Conservation (phyloP, 2,329 filamentous ascomycete genomes). For the Cytospora chrysosperma region DNA sequence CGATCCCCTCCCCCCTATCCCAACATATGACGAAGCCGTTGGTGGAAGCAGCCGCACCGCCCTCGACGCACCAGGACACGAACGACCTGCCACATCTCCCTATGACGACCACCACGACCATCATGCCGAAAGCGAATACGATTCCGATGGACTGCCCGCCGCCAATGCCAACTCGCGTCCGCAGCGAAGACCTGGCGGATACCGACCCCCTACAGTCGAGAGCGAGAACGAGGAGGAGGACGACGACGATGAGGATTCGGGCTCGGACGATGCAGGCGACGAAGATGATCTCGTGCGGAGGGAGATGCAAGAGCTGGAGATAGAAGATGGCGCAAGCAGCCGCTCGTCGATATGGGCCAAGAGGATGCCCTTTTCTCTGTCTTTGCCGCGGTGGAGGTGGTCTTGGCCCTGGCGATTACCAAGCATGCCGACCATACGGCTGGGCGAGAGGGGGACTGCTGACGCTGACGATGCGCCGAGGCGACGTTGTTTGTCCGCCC, state of each 20-base stretch:
- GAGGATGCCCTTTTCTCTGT: slow-evolving; percentile 52
- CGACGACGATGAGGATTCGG: slow-evolving; percentile 46
- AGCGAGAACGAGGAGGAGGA: slow-evolving; percentile 65
- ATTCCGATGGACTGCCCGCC: slow-evolving; percentile 72
- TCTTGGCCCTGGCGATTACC: slow-evolving; percentile 55
- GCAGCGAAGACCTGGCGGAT: slow-evolving; percentile 52
- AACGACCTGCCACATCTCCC: slow-evolving; percentile 50
- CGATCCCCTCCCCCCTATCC: slow-evolving; percentile 70
- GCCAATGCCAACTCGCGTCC: slow-evolving; percentile 33
- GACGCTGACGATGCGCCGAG: slow-evolving; percentile 27
- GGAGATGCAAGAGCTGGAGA: slow-evolving; percentile 87
- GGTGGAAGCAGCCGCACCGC: slow-evolving; percentile 52
- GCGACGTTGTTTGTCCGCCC: slow-evolving; percentile 34
- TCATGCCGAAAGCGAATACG: slow-evolving; percentile 51
- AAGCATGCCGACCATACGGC: slow-evolving; percentile 44
- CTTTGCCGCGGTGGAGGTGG: slow-evolving; percentile 55
- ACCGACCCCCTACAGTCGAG: slow-evolving; percentile 80
- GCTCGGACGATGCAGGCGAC: slow-evolving; percentile 43
- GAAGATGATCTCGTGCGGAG: slow-evolving; percentile 69
- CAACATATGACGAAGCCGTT: slow-evolving; percentile 79
- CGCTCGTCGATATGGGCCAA: slow-evolving; percentile 53
- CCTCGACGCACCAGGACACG: slow-evolving; percentile 39
- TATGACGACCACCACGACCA: slow-evolving; percentile 47
- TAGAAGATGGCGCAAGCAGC: slow-evolving; percentile 40
- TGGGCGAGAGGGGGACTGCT: slow-evolving; percentile 31